These are phyloP conservation scores for Pleoardoris graminearum DNA, from an alignment of 2,329 filamentous ascomycete genomes.

Conservation along the genomic window DNA sequence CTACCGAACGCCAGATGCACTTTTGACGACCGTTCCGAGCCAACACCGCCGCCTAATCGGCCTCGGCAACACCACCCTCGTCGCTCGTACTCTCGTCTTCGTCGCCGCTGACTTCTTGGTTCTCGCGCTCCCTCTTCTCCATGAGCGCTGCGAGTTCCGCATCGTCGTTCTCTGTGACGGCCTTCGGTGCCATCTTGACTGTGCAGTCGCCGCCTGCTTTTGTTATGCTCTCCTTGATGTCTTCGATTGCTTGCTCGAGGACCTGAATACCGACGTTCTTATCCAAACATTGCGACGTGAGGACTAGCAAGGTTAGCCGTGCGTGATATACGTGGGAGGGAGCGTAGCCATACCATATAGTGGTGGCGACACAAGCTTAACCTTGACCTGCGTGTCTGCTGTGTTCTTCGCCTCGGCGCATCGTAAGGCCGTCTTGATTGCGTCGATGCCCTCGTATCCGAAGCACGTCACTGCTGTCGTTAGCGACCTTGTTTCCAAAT, in stretches of 20 bases:
- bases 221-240: constrained; percentile 81
- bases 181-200: constrained; percentile 99
- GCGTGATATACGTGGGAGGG: no score
- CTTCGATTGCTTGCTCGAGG: constrained; percentile 85
- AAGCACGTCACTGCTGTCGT: constrained; percentile 46
- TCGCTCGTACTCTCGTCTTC: constrained; percentile 96
- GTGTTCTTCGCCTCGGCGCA: constrained; percentile 93
- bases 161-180: constrained; percentile 97
- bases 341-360: constrained; percentile 64
- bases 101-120: constrained; percentile 95
- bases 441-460: constrained; percentile 97
- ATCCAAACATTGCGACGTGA: constrained; percentile 94
- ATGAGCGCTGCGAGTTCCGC: constrained; percentile 95
- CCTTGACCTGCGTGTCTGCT: constrained; percentile 91
- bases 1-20: constrained; percentile 32
- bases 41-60: constrained; percentile 29
- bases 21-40: constrained; percentile 27
- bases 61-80: constrained; percentile 67
- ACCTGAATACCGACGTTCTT: constrained; percentile 83
- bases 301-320: constrained; percentile 56
- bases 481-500: constrained; percentile 38
- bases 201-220: constrained; percentile 76
- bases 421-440: constrained; percentile 89
- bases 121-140: constrained; percentile 98
- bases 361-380: constrained; percentile 95